Conservation (phyloP, 2,329 filamentous ascomycete species). For the Verticillium nonalfalfae region DNA sequence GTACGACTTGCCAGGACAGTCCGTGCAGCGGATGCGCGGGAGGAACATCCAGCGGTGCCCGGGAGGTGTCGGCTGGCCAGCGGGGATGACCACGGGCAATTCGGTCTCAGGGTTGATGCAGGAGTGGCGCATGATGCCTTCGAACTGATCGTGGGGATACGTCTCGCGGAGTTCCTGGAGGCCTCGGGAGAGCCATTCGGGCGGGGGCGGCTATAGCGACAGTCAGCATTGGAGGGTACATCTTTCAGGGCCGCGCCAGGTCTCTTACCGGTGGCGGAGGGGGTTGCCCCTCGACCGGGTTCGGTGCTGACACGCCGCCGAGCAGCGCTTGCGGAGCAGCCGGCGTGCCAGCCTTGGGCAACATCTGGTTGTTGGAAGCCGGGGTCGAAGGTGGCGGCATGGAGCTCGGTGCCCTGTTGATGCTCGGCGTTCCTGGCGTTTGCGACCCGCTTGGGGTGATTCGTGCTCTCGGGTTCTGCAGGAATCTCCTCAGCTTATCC, state of each 20-base stretch:
- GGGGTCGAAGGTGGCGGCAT: conserved; percentile 31
- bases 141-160: conserved; percentile 79
- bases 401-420: conserved; percentile 24
- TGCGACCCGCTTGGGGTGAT: conserved; percentile 20
- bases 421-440: conserved; percentile 21
- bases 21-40: conserved; percentile 83
- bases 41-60: conserved; percentile 76
- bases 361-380: conserved; percentile 13
- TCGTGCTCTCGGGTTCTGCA: conserved; percentile 39
- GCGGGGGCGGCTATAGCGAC: conserved; percentile 63
- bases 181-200: conserved; percentile 74
- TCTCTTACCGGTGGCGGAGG: conserved; percentile 45
- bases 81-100: conserved; percentile 47
- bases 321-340: conserved; percentile 34
- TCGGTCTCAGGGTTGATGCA: conserved; percentile 70
- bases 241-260: background rate
- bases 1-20: conserved; percentile 92
- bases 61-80: conserved; percentile 46
- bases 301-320: conserved; percentile 63
- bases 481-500: conserved; percentile 63
- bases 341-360: conserved; percentile 19
- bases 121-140: conserved; percentile 85
- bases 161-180: conserved; percentile 63
- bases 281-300: conserved; percentile 50
- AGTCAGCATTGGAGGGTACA: conserved; percentile 1